Base-by-base conservation (phyloP, 2,329 filamentous ascomycete species). In the Cladophialophora psammophila region DNA sequence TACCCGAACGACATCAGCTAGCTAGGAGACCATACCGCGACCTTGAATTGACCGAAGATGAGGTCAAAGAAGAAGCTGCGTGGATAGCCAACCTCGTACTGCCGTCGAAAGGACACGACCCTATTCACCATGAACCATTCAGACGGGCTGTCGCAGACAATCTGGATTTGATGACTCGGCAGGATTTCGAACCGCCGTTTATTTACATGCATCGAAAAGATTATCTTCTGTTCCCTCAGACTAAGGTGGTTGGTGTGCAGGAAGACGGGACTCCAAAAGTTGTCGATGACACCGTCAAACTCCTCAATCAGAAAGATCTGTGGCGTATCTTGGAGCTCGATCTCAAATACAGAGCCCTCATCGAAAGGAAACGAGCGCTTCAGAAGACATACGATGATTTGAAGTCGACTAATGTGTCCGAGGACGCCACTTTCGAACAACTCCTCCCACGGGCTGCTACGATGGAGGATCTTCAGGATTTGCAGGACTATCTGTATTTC, bases 171-270 rank as follows among this genome's bases (percentile, higher is more conserved):
- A 93, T 99, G 79, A 92, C 97, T 59, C 88, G 94, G 3, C 94
- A 98, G 71, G 92, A 96, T 72, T 93, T 94, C 73, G 95, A 99
- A 78, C 93, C 97, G 1, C 94, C 95, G 0, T 99, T 97, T 78
- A 95, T 99, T 73, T 97, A 97, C 79, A 94, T 97, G 78, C 95
- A 99, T 76, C 92, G 95, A 68, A 97, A 97, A 79, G 95, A 99
- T 78, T 99, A 98, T 76, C 86, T 99, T 52, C 96, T 99, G 64
- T 93, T 98, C 75, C 91, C 91, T 31, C 90, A 90, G 71, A 93
- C 92, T 75, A 80, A 85, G n/a, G 82, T 85, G 45, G 85, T 86
- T 6, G 88, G 81, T 77, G 88, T 76, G 79, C 90, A 94, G 71
- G 86, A 87, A 8, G 89, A 93, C 73, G 88, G 86, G 1, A 88